Evolutionary conservation across 1,284 basidiomycete genomes (phyloP).

Genomic region (Leccinum fuscescens): DNA sequence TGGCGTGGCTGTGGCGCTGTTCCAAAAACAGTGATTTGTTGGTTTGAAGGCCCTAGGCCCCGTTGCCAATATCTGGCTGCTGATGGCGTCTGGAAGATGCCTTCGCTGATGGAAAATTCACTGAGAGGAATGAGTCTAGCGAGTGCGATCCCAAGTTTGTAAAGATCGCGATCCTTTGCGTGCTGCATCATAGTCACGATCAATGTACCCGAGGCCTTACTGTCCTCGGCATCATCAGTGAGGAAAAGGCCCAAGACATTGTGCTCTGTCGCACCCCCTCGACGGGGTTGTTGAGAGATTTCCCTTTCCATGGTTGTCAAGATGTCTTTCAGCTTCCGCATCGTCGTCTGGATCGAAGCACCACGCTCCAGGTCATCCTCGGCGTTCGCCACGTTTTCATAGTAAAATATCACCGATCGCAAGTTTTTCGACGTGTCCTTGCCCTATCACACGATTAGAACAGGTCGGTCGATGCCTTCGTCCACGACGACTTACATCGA

Average conservation of each 20-base stretch:
- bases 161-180: slow-evolving; percentile 42
- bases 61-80: slow-evolving; percentile 21
- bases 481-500: slow-evolving; percentile 47
- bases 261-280: too few relatives aligned
- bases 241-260: neutral
- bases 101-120: slow-evolving; percentile 56
- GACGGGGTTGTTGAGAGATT: slow-evolving; percentile 23
- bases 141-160: slow-evolving; percentile 47
- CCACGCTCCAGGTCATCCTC: slow-evolving; percentile 47
- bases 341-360: slow-evolving; percentile 41
- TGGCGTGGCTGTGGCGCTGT: too few relatives aligned
- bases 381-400: slow-evolving; percentile 59
- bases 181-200: too few relatives aligned
- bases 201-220: too few relatives aligned
- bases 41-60: too few relatives aligned
- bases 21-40: too few relatives aligned
- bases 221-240: too few relatives aligned
- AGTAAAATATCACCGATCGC: slow-evolving; percentile 61
- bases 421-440: slow-evolving; percentile 62
- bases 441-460: slow-evolving; percentile 39
- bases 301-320: slow-evolving; percentile 51
- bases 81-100: slow-evolving; percentile 43
- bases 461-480: neutral
- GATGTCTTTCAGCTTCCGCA: slow-evolving; percentile 49
- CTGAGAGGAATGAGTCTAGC: slow-evolving; percentile 49